Conservation (phyloP, 371 early-diverging fungal genomes). For the Mucor mucedo region DNA sequence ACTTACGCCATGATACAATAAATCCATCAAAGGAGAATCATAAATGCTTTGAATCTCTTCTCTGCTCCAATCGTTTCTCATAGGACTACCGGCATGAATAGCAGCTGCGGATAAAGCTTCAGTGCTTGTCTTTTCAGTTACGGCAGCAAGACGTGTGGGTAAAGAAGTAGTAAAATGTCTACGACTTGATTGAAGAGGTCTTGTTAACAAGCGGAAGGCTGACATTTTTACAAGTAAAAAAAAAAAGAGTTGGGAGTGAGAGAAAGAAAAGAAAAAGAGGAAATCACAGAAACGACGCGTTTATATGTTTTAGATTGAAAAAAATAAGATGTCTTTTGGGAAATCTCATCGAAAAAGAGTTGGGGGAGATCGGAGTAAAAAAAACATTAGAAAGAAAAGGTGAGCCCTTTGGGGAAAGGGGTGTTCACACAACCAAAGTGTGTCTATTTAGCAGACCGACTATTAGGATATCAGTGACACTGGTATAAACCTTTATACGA, state of each 20-base stretch:
- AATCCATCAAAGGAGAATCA: slow-evolving; percentile 82
- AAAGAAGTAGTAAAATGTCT: slow-evolving; percentile 56
- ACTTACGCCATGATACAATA: slow-evolving; percentile 79
- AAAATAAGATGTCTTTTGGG: slow-evolving; percentile 7
- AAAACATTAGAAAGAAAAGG: neutral
- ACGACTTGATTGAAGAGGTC: slow-evolving; percentile 37
- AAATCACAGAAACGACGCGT: neutral
- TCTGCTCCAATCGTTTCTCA: slow-evolving; percentile 78
- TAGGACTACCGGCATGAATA: slow-evolving; percentile 59
- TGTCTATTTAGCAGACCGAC: no score
- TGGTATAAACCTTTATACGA: no score
- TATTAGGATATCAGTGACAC: no score
- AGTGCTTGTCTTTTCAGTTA: slow-evolving; percentile 39
- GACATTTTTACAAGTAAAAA: slow-evolving; percentile 34
- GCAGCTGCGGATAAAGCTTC: slow-evolving; percentile 62
- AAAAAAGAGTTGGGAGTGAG: slow-evolving; percentile 12
- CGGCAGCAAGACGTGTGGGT: slow-evolving; percentile 60
- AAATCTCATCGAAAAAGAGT: slow-evolving; percentile 8
- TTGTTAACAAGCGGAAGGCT: slow-evolving; percentile 45
- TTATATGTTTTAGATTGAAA: slow-evolving; percentile 2
- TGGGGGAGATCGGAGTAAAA: neutral
- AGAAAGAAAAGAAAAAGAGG: slow-evolving; percentile 20
- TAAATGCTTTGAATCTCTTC: slow-evolving; percentile 80
- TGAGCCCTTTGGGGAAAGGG: no score
- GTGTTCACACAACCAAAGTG: no score